Conservation (phyloP, 257 asterid genomes). For the Sherardia arvensis region DNA sequence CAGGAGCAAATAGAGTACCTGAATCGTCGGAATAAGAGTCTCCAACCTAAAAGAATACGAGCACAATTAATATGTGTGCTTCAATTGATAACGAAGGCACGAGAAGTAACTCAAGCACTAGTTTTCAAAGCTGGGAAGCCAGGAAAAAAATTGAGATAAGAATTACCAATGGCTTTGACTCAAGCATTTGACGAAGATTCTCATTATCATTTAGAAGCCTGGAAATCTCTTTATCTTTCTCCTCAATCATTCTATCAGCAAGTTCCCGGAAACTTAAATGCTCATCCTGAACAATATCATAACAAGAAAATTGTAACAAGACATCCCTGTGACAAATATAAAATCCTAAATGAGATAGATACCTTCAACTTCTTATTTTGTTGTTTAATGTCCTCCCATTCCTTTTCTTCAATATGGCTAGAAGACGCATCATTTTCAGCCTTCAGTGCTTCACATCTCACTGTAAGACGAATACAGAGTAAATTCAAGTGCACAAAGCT, state of each 20-base stretch:
- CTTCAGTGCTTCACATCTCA: slow-evolving; percentile 64
- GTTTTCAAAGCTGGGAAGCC: background rate
- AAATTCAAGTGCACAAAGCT: background rate
- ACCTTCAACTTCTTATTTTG: slow-evolving; percentile 67
- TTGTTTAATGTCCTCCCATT: slow-evolving; percentile 54
- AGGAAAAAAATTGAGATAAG: slow-evolving; percentile 4
- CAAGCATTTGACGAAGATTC: slow-evolving; percentile 55
- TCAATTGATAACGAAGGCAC: slow-evolving; percentile 19
- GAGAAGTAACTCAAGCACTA: slow-evolving; percentile 4
- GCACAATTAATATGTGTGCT: background rate
- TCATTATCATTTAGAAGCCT: slow-evolving; percentile 74
- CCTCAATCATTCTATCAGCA: slow-evolving; percentile 96
- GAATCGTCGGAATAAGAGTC: slow-evolving; percentile 31
- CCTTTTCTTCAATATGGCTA: slow-evolving; percentile 43
- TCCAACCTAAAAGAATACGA: slow-evolving; percentile 45
- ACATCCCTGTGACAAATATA: background rate
- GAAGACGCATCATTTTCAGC: slow-evolving; percentile 47
- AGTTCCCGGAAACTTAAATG: slow-evolving; percentile 77
- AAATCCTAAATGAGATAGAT: slow-evolving; percentile 4
- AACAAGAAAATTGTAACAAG: slow-evolving; percentile 16
- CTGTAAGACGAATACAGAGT: slow-evolving; percentile 32
- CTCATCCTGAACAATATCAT: slow-evolving; percentile 58
- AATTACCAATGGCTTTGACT: slow-evolving; percentile 59
- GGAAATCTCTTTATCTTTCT: slow-evolving; percentile 82
- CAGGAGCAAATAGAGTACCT: slow-evolving; percentile 33